phyloP scores from a whole-genome alignment of 805 yeast genomes.

The Komagataella populi region DNA sequence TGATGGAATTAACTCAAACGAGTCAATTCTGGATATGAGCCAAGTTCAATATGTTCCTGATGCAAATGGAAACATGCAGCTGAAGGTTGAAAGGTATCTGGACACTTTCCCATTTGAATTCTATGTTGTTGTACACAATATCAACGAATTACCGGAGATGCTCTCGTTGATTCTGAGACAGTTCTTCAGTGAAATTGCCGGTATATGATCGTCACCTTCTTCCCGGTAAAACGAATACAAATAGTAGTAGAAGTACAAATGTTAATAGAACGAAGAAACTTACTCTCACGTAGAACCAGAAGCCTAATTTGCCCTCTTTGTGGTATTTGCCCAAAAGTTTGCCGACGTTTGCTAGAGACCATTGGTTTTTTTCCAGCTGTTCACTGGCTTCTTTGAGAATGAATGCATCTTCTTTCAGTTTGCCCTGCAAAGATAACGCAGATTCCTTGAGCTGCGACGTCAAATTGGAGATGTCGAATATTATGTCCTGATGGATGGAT shows the following conservation, averaged over 20 bases:
- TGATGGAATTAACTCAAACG: constrained; percentile 76
- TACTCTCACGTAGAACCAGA: constrained; percentile 18
- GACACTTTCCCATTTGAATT: constrained; percentile 95
- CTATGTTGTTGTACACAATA: constrained; percentile 85
- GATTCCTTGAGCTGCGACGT: constrained; percentile 15
- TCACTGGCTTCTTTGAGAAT: constrained; percentile 19
- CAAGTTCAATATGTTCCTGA: constrained; percentile 79
- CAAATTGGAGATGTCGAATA: constrained; percentile 17
- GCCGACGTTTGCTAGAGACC: constrained; percentile 15
- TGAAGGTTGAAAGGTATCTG: constrained; percentile 73
- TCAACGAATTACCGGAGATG: constrained; percentile 85
- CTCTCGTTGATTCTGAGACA: constrained; percentile 81
- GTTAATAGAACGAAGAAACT: constrained; percentile 9
- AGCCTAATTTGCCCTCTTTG: constrained; percentile 16
- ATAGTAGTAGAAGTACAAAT: constrained; percentile 8
- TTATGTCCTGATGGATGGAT: constrained; percentile 16
- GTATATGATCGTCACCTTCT: constrained; percentile 1
- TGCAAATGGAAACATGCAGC: constrained; percentile 50
- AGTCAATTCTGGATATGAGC: constrained; percentile 87
- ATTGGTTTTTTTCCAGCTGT: constrained; percentile 17
- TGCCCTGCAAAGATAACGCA: constrained; percentile 18
- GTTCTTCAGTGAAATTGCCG: constrained; percentile 66
- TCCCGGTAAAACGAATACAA: constrained; percentile 6
- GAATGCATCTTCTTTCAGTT: constrained; percentile 17
- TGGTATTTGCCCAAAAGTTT: constrained; percentile 14